Percentiles rank a stretch among this genome's conserved stretches.
phyloP scores from a whole-genome alignment of 78 protist genomes.

The Pelomyxa schiedti region DNA sequence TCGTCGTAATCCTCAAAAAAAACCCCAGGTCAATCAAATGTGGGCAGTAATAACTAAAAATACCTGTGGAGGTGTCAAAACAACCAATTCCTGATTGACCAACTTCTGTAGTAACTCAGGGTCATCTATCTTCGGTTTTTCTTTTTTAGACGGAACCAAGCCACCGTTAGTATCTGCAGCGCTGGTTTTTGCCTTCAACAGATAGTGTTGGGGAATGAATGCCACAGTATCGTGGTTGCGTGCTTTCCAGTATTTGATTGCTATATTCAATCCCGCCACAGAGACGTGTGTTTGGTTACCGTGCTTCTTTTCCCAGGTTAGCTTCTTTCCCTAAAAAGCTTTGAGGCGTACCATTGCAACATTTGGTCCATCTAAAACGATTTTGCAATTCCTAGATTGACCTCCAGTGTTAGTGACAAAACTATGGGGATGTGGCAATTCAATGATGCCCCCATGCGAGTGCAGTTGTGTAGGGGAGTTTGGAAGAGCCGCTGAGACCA shows the following conservation, averaged over 20 bases:
- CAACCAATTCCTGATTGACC: slow-evolving; percentile 17
- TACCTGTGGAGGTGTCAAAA: slow-evolving; percentile 53
- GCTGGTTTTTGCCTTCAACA: background rate
- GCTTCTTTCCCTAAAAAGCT: background rate
- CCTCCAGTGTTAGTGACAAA: background rate
- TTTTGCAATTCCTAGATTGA: slow-evolving; percentile 12
- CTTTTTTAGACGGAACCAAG: slow-evolving; percentile 6
- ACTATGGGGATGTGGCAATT: slow-evolving; percentile 2
- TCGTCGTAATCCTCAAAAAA: slow-evolving; percentile 69
- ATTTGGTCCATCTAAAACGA: slow-evolving; percentile 59
- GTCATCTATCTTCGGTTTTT: slow-evolving; percentile 2
- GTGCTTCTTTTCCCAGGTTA: background rate
- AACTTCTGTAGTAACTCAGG: background rate
- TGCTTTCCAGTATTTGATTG: slow-evolving; percentile 26
- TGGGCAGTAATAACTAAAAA: too few relatives aligned
- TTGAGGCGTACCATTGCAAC: slow-evolving; percentile 16
- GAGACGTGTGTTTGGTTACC: slow-evolving; percentile 8
- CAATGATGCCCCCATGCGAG: background rate
- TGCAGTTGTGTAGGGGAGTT: background rate
- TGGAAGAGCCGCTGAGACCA: background rate
- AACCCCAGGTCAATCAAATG: too few relatives aligned
- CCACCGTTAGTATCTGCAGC: background rate
- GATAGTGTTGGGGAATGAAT: slow-evolving; percentile 28
- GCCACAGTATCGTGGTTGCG: slow-evolving; percentile 42
- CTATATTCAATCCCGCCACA: slow-evolving; percentile 23